These are phyloP conservation scores for Zalaria obscura DNA, from an alignment of 2,329 filamentous ascomycete species.

Conservation along the genomic window DNA sequence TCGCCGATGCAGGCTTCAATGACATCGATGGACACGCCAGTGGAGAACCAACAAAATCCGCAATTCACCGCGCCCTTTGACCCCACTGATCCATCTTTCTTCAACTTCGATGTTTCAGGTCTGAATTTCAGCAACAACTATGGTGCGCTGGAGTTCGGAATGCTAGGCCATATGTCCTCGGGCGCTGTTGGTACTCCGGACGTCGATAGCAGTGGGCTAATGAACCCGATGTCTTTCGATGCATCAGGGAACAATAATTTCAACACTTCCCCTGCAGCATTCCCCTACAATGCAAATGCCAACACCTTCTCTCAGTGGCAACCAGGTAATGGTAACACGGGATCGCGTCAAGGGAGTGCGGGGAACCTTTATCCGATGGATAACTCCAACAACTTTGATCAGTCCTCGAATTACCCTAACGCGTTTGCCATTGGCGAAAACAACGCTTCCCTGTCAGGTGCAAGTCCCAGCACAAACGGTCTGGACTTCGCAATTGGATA, in stretches of 20 bases:
- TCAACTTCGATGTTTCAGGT: constrained; percentile 90
- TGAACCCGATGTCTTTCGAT: constrained; percentile 17
- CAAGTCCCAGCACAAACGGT: constrained; percentile 42
- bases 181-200: constrained; percentile 40
- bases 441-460: constrained; percentile 40
- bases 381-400: constrained; percentile 11
- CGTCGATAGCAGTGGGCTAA: constrained; percentile 10
- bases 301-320: constrained; percentile 10
- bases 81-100: constrained; percentile 78
- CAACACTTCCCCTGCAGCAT: constrained; percentile 5
- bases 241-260: constrained; percentile 12
- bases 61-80: constrained; percentile 50
- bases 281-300: constrained; percentile 11
- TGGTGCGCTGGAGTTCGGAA: constrained; percentile 86
- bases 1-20: constrained; percentile 28
- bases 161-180: constrained; percentile 93
- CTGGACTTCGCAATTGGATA: constrained; percentile 29
- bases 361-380: constrained; percentile 27
- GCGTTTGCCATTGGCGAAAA: constrained; percentile 49
- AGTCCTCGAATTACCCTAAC: constrained; percentile 29
- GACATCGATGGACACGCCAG: constrained; percentile 31
- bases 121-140: constrained; percentile 95
- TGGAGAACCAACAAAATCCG: constrained; percentile 22
- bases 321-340: constrained; percentile 20
- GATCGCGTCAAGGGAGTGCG: constrained; percentile 27